These are phyloP conservation scores for Fraxinus pennsylvanica DNA, from an alignment of 257 asterid species.

Conservation along the genomic window DNA sequence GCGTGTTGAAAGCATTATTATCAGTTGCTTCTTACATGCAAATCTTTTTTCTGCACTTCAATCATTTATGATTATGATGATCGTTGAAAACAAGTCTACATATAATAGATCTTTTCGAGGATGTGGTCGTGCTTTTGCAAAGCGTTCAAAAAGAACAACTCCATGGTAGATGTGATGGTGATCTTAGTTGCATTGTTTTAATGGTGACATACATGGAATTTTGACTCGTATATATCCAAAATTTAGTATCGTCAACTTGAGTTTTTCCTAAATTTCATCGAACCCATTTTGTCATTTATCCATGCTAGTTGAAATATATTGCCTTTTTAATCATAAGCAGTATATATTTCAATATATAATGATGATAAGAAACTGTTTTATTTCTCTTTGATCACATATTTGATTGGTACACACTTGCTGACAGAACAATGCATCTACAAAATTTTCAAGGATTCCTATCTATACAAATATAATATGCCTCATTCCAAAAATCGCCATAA, in stretches of 20 bases:
- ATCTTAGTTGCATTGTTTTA: too few species aligned
- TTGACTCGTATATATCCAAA: background rate
- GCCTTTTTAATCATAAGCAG: background rate
- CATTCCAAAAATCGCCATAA: background rate
- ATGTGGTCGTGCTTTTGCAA: background rate
- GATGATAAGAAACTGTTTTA: background rate
- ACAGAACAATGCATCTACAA: conserved; percentile 21
- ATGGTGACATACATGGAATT: conserved; percentile 4
- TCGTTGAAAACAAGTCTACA: too few species aligned
- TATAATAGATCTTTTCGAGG: background rate
- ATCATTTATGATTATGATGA: background rate
- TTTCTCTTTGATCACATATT: conserved; percentile 16
- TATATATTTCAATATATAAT: background rate
- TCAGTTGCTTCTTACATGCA: background rate
- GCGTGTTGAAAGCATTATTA: background rate
- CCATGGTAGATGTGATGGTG: too few species aligned
- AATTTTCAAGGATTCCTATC: conserved; percentile 22
- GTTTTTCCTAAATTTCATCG: conserved; percentile 26
- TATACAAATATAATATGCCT: conserved; percentile 21
- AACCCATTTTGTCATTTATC: conserved; percentile 6
- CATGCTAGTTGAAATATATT: background rate
- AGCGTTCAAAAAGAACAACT: too few species aligned
- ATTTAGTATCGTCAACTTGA: conserved; percentile 22
- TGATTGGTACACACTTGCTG: background rate
- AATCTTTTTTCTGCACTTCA: background rate